These are phyloP conservation scores for Teunomyces cretensis DNA, from an alignment of 805 yeast genomes.

Conservation along the genomic window DNA sequence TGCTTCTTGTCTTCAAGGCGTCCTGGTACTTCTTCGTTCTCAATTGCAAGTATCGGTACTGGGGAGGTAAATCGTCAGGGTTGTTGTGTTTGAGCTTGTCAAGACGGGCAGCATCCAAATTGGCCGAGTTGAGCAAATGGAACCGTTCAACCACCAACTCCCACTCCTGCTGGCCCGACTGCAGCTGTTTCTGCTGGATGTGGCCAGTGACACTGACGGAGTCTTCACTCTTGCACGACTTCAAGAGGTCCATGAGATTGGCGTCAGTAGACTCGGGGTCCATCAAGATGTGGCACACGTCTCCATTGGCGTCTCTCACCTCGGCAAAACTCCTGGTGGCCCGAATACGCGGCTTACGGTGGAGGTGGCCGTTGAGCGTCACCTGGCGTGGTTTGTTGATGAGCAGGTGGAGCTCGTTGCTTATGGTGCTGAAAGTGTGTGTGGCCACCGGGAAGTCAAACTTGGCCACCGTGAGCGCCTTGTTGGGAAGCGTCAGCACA, in stretches of 20 bases:
- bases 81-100: slow-evolving; percentile 51
- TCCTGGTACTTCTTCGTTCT: slow-evolving; percentile 59
- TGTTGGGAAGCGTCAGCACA: slow-evolving; percentile 18
- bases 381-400: slow-evolving; percentile 22
- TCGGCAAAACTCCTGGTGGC: slow-evolving; percentile 73
- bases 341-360: slow-evolving; percentile 67
- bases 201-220: slow-evolving; percentile 66
- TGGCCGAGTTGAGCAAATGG: slow-evolving; percentile 62
- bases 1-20: slow-evolving; percentile 56
- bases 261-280: slow-evolving; percentile 42
- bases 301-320: slow-evolving; percentile 73
- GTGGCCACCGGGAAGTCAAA: slow-evolving; percentile 39
- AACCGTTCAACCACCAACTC: slow-evolving; percentile 58
- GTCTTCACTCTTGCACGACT: slow-evolving; percentile 65
- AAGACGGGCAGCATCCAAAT: slow-evolving; percentile 65
- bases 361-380: slow-evolving; percentile 80
- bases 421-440: slow-evolving; percentile 16
- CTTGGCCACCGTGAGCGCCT: slow-evolving; percentile 22
- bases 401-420: not conserved
- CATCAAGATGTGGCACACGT: slow-evolving; percentile 50
- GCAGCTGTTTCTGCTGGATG: slow-evolving; percentile 33
- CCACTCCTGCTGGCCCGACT: slow-evolving; percentile 30
- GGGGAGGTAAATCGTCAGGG: slow-evolving; percentile 68
- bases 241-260: slow-evolving; percentile 38
- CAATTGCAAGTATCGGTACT: slow-evolving; percentile 78